Evolutionary conservation across 116 monocot species (phyloP).

Genomic region (Thalassia testudinum): DNA sequence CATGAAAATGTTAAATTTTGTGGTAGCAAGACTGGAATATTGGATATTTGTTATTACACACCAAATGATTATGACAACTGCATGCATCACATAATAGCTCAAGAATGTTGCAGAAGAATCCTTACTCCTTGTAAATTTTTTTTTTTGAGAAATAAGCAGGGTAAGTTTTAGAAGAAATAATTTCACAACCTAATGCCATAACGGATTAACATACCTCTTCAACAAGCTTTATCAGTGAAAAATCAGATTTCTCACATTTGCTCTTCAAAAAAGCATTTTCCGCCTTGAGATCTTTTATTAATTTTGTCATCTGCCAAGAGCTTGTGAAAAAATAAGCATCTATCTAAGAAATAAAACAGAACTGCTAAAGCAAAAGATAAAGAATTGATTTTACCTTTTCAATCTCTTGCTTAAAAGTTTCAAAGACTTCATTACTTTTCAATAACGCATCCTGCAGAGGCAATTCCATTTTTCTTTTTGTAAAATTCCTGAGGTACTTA

Average conservation of each 20-base stretch:
- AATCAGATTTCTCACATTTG: conserved; percentile 90
- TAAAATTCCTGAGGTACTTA: too few relatives aligned
- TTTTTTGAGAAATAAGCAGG: too few relatives aligned
- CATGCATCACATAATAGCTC: too few relatives aligned
- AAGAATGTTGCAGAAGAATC: too few relatives aligned
- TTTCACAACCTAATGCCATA: too few relatives aligned
- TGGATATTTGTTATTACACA: too few relatives aligned
- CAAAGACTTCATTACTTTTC: conserved; percentile 93
- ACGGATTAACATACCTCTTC: conserved; percentile 88
- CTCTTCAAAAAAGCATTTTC: conserved; percentile 85
- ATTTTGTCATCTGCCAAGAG: conserved; percentile 65
- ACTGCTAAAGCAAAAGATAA: not conserved
- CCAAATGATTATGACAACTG: too few relatives aligned
- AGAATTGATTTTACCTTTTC: conserved; percentile 49
- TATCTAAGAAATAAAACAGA: not conserved
- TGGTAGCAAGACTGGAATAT: too few relatives aligned
- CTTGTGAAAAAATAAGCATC: not conserved
- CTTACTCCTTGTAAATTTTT: too few relatives aligned
- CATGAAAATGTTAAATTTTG: too few relatives aligned
- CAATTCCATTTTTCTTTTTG: too few relatives aligned
- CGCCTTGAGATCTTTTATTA: conserved; percentile 89
- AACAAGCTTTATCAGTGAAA: conserved; percentile 78
- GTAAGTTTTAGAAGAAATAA: too few relatives aligned
- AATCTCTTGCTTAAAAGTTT: conserved; percentile 95
- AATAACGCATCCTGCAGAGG: conserved; percentile 59